phyloP scores from a whole-genome alignment of 2,329 filamentous ascomycete species.

The Epichloe typhina region DNA sequence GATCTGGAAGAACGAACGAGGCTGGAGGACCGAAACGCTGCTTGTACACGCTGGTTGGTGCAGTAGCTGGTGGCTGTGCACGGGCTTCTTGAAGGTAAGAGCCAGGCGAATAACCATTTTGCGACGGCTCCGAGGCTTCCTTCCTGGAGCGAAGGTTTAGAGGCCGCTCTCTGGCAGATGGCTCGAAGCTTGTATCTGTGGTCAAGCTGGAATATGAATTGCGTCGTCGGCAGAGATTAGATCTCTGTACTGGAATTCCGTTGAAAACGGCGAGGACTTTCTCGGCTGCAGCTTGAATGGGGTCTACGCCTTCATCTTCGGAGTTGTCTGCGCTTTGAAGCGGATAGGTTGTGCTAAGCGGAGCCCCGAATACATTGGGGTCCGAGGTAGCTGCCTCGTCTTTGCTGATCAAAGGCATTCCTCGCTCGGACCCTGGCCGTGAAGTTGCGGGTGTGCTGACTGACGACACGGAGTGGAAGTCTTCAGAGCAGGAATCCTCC shows the following conservation, averaged over 20 bases:
- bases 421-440: conserved; percentile 26
- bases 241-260: conserved; percentile 10
- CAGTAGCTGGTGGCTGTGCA: conserved; percentile 6
- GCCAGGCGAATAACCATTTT: conserved; percentile 2
- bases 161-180: conserved; percentile 26
- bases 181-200: conserved; percentile 16
- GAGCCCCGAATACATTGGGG: background rate
- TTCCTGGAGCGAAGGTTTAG: conserved; percentile 15
- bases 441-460: conserved; percentile 28
- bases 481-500: conserved; percentile 26
- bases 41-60: conserved; percentile 5
- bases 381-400: conserved; percentile 1
- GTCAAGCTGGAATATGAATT: conserved; percentile 8
- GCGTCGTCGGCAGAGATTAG: conserved; percentile 4
- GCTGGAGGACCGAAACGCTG: conserved; percentile 11
- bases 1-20: conserved; percentile 6
- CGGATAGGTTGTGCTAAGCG: conserved; percentile 1
- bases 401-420: conserved; percentile 11
- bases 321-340: conserved; percentile 1
- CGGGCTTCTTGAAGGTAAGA: conserved; percentile 12
- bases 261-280: conserved; percentile 9
- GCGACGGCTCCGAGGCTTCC: conserved; percentile 1
- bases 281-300: conserved; percentile 10
- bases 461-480: conserved; percentile 20
- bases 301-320: conserved; percentile 5